Percentiles rank a stretch among this genome's conserved stretches.
Conservation (phyloP, 306 rosid species). For the Mimosa bimucronata region DNA sequence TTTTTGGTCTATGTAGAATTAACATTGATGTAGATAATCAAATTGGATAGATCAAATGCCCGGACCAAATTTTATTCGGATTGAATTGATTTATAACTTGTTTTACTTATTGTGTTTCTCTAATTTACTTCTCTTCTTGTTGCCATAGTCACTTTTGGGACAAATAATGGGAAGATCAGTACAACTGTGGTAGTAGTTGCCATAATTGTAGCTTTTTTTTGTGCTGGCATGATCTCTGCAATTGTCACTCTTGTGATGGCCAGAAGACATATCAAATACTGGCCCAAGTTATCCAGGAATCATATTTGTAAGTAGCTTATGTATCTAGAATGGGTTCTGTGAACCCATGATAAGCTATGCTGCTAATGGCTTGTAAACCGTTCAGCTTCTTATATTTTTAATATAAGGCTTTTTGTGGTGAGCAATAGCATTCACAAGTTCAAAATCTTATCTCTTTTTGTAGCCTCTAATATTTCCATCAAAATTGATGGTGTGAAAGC, state of each 20-base stretch:
- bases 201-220: conserved; percentile 52
- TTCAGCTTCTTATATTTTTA: background rate
- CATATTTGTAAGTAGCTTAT: conserved; percentile 52
- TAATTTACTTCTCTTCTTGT: conserved; percentile 27
- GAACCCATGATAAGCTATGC: background rate
- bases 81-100: conserved; percentile 1
- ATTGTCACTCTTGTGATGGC: conserved; percentile 45
- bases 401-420: background rate
- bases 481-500: conserved; percentile 79
- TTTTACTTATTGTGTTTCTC: conserved; percentile 26
- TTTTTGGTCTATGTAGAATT: no score
- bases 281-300: conserved; percentile 51
- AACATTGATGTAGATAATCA: no score
- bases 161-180: conserved; percentile 35
- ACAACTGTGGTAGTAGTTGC: conserved; percentile 48
- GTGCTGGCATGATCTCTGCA: conserved; percentile 50
- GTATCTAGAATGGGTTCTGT: background rate
- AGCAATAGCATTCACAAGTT: conserved; percentile 17
- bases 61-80: background rate
- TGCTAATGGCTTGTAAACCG: background rate
- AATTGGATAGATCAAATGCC: no score
- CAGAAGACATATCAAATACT: conserved; percentile 47
- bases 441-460: conserved; percentile 37
- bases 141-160: conserved; percentile 41
- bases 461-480: conserved; percentile 69